Evolutionary conservation across 2,329 filamentous ascomycete species (phyloP).

Genomic region (Clarireedia homoeocarpa): DNA sequence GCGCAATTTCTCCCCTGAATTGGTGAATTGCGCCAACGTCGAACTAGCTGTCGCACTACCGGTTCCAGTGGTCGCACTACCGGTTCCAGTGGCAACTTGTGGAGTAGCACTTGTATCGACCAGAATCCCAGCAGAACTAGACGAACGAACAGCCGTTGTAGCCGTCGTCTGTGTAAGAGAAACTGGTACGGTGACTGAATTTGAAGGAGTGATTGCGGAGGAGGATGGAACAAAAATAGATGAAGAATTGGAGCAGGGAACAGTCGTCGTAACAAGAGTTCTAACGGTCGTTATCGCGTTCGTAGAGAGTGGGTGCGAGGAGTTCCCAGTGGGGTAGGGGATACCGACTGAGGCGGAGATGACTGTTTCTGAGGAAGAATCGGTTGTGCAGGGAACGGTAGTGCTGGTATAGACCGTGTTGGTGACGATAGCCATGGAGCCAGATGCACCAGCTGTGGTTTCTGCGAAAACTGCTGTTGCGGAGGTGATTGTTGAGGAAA

Average conservation of each 20-base stretch:
- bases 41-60: neutral
- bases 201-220: neutral
- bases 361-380: neutral
- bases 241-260: neutral
- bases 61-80: neutral
- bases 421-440: neutral
- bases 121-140: neutral
- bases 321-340: no score
- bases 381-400: neutral
- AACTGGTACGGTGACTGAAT: neutral
- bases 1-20: neutral
- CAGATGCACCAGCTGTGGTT: neutral
- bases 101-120: neutral
- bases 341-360: neutral
- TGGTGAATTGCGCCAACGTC: no score
- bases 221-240: neutral
- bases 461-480: neutral
- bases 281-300: neutral
- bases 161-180: neutral
- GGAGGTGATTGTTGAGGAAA: neutral
- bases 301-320: neutral
- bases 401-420: neutral
- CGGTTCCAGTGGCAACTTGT: neutral
- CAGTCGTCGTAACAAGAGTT: neutral
- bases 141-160: neutral